Conservation (phyloP, 306 rosid genomes). For the Neltuma alba region DNA sequence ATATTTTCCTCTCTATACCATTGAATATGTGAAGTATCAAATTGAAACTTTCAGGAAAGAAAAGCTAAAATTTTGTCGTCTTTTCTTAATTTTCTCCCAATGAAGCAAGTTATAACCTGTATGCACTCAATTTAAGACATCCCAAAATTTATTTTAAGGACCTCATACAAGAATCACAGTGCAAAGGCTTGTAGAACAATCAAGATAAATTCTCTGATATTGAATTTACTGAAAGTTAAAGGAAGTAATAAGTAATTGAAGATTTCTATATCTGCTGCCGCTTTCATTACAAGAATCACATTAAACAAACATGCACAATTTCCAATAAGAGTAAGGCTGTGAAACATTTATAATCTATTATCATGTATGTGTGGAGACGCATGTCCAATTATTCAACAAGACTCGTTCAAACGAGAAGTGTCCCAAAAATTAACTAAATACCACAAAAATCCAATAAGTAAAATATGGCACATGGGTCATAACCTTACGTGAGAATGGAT, state of each 20-base stretch:
- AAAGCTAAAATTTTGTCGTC: conserved; percentile 15
- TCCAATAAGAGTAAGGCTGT: not conserved
- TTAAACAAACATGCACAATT: not conserved
- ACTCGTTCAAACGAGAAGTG: not conserved
- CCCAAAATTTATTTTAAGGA: conserved; percentile 15
- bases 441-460: not conserved
- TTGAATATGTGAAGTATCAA: conserved; percentile 35
- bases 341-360: not conserved
- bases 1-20: conserved; percentile 72
- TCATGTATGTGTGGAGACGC: not conserved
- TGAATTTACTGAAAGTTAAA: conserved; percentile 22
- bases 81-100: not conserved
- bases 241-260: conserved; percentile 21
- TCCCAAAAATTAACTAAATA: not conserved
- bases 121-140: conserved; percentile 12
- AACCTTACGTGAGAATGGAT: conserved; percentile 76
- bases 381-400: not conserved
- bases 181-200: conserved; percentile 18
- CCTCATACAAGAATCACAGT: conserved; percentile 11
- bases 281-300: conserved; percentile 5
- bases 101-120: conserved; percentile 19
- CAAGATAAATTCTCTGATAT: conserved; percentile 22
- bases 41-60: conserved; percentile 31
- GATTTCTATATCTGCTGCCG: conserved; percentile 14
- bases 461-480: conserved; percentile 25